Base-by-base conservation (phyloP, 352 stramenopile genomes). In the Globisporangium iwayamae region DNA sequence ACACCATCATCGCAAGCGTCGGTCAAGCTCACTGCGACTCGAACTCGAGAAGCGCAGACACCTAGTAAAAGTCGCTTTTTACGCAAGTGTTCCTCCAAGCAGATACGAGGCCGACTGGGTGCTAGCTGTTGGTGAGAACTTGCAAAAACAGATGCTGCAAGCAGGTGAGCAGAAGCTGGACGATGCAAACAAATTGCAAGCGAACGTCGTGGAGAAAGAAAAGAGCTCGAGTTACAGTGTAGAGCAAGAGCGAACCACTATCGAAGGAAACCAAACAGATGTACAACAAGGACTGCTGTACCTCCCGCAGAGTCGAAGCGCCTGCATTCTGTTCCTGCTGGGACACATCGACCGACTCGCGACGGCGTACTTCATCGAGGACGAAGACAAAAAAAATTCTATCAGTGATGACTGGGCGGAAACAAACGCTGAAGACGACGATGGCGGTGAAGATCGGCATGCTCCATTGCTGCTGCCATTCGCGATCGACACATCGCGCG, bases 311-410 rank as follows among this genome's bases (percentile, higher is more conserved):
- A 69, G 28, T 43, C 60, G 16, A n/a, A 39, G 30, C 38, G 61
- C 43, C n/a, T 62, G 62, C 28, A 48, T 70, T n/a, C 63, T 85
- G 25, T 83, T 75, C 28, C 66, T 86, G n/a, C 32, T 74, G n/a
- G 75, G 75, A 0, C 75, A 86, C 60, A 61, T 86, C 1, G 75
- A 83, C 47, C 75, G 77, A 7, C 64, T 86, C 30, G 68, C 75
- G 3, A 34, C 62, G 0, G 57, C 66, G 1, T 83, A 82, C 56
- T 48, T 75, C 22, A 16, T 52, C 11, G 64, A 74, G 56, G 34
- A 50, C 48, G 38, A 39, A 18, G 55, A 62, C 60, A 45, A 25
- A 25, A 25, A 25, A 25, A 25, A 25, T 25, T 25, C 10, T 4
- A 57, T 45, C 18, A 16, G 20, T 16, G 46, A 52, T 9, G 46